Evolutionary conservation across 352 stramenopile species (phyloP).

Genomic region (Thraustotheca clavata): DNA sequence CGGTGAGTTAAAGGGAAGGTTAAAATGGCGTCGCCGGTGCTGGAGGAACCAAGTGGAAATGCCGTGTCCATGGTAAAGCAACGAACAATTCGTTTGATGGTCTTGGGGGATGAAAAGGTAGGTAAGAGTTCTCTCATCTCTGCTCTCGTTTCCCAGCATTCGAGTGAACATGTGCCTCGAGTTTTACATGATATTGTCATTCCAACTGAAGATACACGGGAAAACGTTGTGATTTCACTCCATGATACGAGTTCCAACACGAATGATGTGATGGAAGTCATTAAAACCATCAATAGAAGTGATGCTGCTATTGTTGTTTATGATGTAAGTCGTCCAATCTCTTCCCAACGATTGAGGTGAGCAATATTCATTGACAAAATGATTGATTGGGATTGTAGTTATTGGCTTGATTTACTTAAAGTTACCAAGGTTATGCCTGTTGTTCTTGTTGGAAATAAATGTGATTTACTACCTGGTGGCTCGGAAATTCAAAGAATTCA

Average conservation of each 20-base stretch:
- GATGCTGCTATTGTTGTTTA: constrained; percentile 84
- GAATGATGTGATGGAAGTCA: constrained; percentile 67
- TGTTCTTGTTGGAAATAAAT: constrained; percentile 84
- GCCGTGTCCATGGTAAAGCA: constrained; percentile 37
- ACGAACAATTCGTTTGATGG: constrained; percentile 80
- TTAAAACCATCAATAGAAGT: constrained; percentile 76
- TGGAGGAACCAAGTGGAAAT: background rate
- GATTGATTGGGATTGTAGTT: constrained; percentile 17
- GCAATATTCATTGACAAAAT: background rate
- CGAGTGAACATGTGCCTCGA: constrained; percentile 78
- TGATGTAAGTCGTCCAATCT: constrained; percentile 74
- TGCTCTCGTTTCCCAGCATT: constrained; percentile 81
- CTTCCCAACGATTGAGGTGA: constrained; percentile 62
- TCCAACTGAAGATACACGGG: constrained; percentile 79
- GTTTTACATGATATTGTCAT: constrained; percentile 86
- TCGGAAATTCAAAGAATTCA: constrained; percentile 16
- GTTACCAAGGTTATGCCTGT: constrained; percentile 83
- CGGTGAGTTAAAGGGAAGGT: too few relatives aligned
- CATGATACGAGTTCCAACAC: constrained; percentile 50
- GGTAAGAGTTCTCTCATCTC: constrained; percentile 89
- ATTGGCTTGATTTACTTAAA: constrained; percentile 81
- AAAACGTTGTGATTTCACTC: constrained; percentile 86
- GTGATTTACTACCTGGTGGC: constrained; percentile 41
- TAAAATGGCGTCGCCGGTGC: background rate
- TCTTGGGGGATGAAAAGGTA: constrained; percentile 84